phyloP scores from a whole-genome alignment of 1,284 basidiomycete genomes.

The Gymnopus androsaceus region DNA sequence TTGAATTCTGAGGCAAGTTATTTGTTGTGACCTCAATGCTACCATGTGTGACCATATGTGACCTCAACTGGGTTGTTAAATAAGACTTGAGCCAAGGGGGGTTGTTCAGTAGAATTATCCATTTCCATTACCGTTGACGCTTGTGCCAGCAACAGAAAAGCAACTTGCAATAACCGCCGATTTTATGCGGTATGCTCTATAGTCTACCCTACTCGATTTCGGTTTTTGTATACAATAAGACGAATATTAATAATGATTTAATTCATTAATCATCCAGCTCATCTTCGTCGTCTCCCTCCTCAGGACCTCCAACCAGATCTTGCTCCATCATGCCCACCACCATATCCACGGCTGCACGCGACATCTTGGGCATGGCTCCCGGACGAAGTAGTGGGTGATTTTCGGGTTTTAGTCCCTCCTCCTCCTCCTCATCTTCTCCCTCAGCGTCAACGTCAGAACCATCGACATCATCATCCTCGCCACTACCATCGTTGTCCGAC shows the following conservation, averaged over 20 bases:
- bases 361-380: constrained; percentile 70
- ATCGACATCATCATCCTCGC: constrained; percentile 17
- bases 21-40: too few species aligned
- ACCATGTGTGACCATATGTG: too few species aligned
- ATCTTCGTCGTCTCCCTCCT: constrained; percentile 34
- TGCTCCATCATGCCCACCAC: constrained; percentile 60
- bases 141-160: too few species aligned
- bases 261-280: constrained; percentile 26
- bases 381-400: constrained; percentile 65
- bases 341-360: constrained; percentile 63
- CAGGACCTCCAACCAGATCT: constrained; percentile 43
- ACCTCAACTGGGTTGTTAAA: too few species aligned
- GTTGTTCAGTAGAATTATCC: too few species aligned
- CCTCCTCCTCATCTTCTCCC: constrained; percentile 34
- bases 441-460: constrained; percentile 27
- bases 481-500: constrained; percentile 28
- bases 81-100: too few species aligned
- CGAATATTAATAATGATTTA: background rate
- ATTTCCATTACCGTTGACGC: too few species aligned
- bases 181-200: too few species aligned
- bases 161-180: too few species aligned
- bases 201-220: too few species aligned
- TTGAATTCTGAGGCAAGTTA: too few species aligned
- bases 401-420: constrained; percentile 49
- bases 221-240: too few species aligned